phyloP scores from a whole-genome alignment of 108 stramenopile genomes.

The Pelagomonas calceolata region DNA sequence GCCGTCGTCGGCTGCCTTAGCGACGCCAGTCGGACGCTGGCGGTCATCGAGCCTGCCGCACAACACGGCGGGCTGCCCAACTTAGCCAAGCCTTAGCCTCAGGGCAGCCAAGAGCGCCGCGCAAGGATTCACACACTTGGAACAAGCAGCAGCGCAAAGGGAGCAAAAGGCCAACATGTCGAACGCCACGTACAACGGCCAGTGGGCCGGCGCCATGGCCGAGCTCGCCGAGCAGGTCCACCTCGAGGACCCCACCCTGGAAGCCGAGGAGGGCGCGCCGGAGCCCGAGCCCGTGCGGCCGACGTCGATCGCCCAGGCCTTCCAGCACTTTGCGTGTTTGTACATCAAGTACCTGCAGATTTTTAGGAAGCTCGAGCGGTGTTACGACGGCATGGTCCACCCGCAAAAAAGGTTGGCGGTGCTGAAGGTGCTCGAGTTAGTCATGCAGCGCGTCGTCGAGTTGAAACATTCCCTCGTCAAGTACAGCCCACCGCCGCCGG shows the following conservation, averaged over 20 bases:
- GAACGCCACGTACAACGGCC: slow-evolving; percentile 33
- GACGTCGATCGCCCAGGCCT: slow-evolving; percentile 47
- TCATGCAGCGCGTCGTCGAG: slow-evolving; percentile 61
- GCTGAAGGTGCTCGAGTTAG: slow-evolving; percentile 53
- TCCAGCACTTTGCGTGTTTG: slow-evolving; percentile 61
- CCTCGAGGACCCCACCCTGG: slow-evolving; percentile 29
- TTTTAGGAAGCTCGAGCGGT: slow-evolving; percentile 45
- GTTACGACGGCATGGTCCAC: slow-evolving; percentile 63
- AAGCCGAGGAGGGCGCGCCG: background rate
- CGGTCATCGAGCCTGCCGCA: no score
- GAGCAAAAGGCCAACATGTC: no score
- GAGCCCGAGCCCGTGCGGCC: slow-evolving; percentile 6
- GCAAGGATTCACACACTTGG: no score
- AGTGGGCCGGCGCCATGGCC: slow-evolving; percentile 51
- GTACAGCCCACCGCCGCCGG: slow-evolving; percentile 66
- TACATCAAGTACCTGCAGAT: slow-evolving; percentile 65
- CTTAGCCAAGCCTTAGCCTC: no score
- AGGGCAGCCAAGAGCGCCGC: no score
- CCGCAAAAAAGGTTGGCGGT: slow-evolving; percentile 73
- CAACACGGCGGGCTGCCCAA: no score
- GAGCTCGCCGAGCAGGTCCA: slow-evolving; percentile 53
- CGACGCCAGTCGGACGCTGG: no score
- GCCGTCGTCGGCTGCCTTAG: no score
- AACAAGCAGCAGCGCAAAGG: no score
- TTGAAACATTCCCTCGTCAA: slow-evolving; percentile 61